Evolutionary conservation across 106 monocot species (phyloP).

Genomic region (Amphibolis antarctica): DNA sequence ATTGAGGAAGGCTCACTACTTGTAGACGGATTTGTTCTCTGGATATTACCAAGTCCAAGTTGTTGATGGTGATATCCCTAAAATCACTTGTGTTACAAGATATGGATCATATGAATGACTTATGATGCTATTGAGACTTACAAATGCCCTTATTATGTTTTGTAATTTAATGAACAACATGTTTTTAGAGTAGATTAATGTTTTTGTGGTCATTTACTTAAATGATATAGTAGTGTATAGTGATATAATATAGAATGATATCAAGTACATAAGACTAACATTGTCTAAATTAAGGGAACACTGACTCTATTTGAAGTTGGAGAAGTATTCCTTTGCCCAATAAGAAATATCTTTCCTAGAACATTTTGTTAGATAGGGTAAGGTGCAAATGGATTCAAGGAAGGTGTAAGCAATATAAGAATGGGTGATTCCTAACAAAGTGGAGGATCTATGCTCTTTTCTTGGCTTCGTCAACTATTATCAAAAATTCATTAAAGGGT

Average conservation of each 20-base stretch:
- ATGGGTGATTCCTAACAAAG: too few relatives aligned
- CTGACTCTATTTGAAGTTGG: background rate
- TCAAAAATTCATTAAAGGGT: too few relatives aligned
- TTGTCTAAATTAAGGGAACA: background rate
- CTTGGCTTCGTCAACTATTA: too few relatives aligned
- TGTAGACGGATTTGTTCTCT: background rate
- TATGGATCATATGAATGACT: slow-evolving; percentile 8
- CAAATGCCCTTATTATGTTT: slow-evolving; percentile 8
- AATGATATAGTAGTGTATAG: slow-evolving; percentile 10
- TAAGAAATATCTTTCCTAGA: too few relatives aligned
- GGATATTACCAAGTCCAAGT: slow-evolving; percentile 15
- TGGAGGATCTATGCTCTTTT: too few relatives aligned
- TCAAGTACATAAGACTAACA: background rate
- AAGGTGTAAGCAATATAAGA: too few relatives aligned
- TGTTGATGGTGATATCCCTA: background rate
- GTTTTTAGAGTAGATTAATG: background rate
- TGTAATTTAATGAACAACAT: background rate
- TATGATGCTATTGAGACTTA: slow-evolving; percentile 6
- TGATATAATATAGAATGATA: background rate
- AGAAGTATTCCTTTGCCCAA: too few relatives aligned
- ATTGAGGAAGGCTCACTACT: background rate
- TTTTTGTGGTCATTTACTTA: background rate
- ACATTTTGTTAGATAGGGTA: too few relatives aligned
- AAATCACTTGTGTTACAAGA: slow-evolving; percentile 4
- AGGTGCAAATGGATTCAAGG: too few relatives aligned